phyloP scores from a whole-genome alignment of 2,329 filamentous ascomycete species.

The Pseudogymnoascus sp. region DNA sequence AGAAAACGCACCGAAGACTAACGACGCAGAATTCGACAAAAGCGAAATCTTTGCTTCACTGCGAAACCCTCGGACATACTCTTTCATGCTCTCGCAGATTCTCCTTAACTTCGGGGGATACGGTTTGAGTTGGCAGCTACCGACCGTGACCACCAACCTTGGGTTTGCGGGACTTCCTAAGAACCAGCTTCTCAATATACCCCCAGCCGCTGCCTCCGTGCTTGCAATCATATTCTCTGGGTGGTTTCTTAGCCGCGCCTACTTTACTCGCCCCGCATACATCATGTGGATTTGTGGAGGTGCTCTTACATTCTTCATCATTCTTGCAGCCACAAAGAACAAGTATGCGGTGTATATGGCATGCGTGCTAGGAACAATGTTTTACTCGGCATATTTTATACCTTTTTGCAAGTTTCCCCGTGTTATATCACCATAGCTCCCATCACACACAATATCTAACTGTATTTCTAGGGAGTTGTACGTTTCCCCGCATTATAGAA shows the following conservation, averaged over 20 bases:
- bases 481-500: slow-evolving; percentile 11
- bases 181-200: slow-evolving; percentile 42
- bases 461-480: slow-evolving; percentile 27
- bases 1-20: slow-evolving; percentile 33
- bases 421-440: no score
- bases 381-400: slow-evolving; percentile 39
- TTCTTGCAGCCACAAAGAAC: slow-evolving; percentile 36
- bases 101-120: slow-evolving; percentile 37
- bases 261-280: slow-evolving; percentile 34
- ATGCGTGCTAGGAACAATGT: slow-evolving; percentile 38
- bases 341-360: slow-evolving; percentile 37
- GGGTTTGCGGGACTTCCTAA: slow-evolving; percentile 37
- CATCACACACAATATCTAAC: no score
- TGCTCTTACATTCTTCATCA: slow-evolving; percentile 38
- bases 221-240: slow-evolving; percentile 35
- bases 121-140: slow-evolving; percentile 37
- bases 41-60: slow-evolving; percentile 33
- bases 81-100: slow-evolving; percentile 33
- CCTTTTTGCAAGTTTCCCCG: slow-evolving; percentile 31
- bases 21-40: slow-evolving; percentile 32
- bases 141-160: slow-evolving; percentile 36
- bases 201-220: slow-evolving; percentile 37
- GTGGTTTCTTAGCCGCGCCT: slow-evolving; percentile 35
- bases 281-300: slow-evolving; percentile 36
- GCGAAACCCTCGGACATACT: slow-evolving; percentile 30